Base-by-base conservation (phyloP, 202 grass and related monocot genomes). In the Cymbopogon flexuosus region DNA sequence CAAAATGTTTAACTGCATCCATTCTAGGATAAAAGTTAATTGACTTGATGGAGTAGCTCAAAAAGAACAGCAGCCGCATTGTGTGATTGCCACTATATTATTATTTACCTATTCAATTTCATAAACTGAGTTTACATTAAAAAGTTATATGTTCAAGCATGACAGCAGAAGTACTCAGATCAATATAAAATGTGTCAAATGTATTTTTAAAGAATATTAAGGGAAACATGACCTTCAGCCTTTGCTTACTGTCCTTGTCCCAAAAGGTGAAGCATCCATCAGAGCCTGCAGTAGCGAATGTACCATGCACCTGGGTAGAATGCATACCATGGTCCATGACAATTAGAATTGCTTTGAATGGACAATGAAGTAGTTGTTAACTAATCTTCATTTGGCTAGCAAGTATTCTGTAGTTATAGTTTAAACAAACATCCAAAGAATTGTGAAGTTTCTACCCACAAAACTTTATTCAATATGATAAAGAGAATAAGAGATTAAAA, bases 211-310 rank as follows among this genome's bases (percentile, higher is more conserved):
- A 39, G 29, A 59, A 67, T 60, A 41, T 45, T 37, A 51, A 40
- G 40, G 33, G 37, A 63, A 72, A 27, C 67, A 62, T 27, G 23
- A 98, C 96, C 96, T 98, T 98, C 70, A 98, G 86, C 72, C 92
- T 98, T 90, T 95, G 92, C 74, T 98, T 98, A 86, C 96, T 98
- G 70, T 98, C 96, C 64, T 98, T 98, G 65, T 98, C 96, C 96
- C 96, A 98, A 86, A 95, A 98, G 59, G 93, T 93, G 79, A 93
- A 95, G 70, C 84, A 79, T 72, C 96, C 92, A 83, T 98, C 96
- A 75, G 96, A 98, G 5, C 96, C 96, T 30, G 96, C 70, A 86
- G 96, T 95, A 34, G 92, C 84, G 90, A 98, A 98, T 78, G 96
- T 95, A 81, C 87, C 88, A 56, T 95, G 88, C 68, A 91, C 92